Evolutionary conservation across 73 alveolate genomes (phyloP), one percentile per base, ranked within the genome.

Genomic region (Paramecium pentaurelia): DNA sequence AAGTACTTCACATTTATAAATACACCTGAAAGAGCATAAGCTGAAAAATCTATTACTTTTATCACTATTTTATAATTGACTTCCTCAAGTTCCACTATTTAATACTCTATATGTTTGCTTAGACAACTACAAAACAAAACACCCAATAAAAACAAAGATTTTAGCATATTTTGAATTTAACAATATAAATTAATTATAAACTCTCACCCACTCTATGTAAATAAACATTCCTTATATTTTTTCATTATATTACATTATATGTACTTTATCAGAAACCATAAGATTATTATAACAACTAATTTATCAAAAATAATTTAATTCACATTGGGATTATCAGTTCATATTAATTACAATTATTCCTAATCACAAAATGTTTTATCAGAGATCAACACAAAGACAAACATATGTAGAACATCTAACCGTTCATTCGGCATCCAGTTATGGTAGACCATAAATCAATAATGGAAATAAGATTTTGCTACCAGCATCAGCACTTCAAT

Each of bases 381-480:
- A 64, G 30, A 64, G 30, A 64, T 64, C 8, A 28, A 42, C 28
- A 64, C 28, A 20, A 0, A 64, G 84, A 64, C 30, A 28, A 8
- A 32, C 84, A 28, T 87, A 87, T 68, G 71, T 28, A 9, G 93
- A 87, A 25, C 73, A 87, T 42, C 42, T 87, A 40, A 25, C 27
- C 27, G 93, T 87, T 64, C 44, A 38, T 60, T 37, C 89, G 8
- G 68, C 93, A n/a, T 87, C 64, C 38, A 87, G 60, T 73, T 20
- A 59, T 8, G 73, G 71, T 25, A 60, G 93, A 60, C 49, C 37
- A 44, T 59, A 60, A 59, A 22, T 89, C n/a, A 83, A 89, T 60
- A 71, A 89, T 38, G 94, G 94, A 42, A 89, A 89, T 36, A 89
- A 89, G 71, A 89, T 89, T 25, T 47, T 89, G 60, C 28, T 89